Base-by-base conservation (phyloP, 768 basidiomycete genomes). In the Tricholoma matsutake region DNA sequence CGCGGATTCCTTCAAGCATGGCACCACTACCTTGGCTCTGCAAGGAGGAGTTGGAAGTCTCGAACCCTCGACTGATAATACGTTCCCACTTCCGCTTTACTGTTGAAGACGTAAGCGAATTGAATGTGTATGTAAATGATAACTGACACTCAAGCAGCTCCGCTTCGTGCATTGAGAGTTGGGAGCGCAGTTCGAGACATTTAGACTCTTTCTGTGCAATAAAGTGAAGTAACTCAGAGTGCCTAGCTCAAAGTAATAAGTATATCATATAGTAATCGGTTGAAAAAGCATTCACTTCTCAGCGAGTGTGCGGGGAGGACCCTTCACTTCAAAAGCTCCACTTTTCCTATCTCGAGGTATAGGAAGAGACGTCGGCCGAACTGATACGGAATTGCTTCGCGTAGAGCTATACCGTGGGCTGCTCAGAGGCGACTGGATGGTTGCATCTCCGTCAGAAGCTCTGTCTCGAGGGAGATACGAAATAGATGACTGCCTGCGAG, bases 161-260 rank as follows among this genome's bases (percentile, higher is more conserved):
- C 2, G 80, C 80, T 74, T 94, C 92, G 64, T 93, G 89, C 13
- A 74, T 68, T 7, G 81, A 80, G 2, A 94, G 83, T 64, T 91
- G 90, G 4, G 87, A 84, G 16, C 91, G 86, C 47, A 94, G 78
- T 60, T 94, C 92, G 41, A 94, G 82, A 65, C 90, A 92, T 70
- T 86, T 89, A 0, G 89, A 84, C 70, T 94, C 92, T 64, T 94
- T 93, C 73, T 92, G 91, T 0, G 92, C 92, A 55, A 94, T 94
- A 61, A 88, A 88, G 31, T 83, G 88, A n/a, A 94, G 76, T 2
- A 94, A 75, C 58, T 93, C 91, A 6, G 87, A 85, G 66, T 94
- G 90, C 67, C 92, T 94, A 63, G 25, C 31, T 39, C 31, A n/a
- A 61, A 7, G 56, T 54, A 35, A 61, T 54, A 35, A 61, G 20